Evolutionary conservation across 371 early-diverging fungal genomes (phyloP), one percentile per base, ranked within the genome.

Genomic region (Umbelopsis sp.): DNA sequence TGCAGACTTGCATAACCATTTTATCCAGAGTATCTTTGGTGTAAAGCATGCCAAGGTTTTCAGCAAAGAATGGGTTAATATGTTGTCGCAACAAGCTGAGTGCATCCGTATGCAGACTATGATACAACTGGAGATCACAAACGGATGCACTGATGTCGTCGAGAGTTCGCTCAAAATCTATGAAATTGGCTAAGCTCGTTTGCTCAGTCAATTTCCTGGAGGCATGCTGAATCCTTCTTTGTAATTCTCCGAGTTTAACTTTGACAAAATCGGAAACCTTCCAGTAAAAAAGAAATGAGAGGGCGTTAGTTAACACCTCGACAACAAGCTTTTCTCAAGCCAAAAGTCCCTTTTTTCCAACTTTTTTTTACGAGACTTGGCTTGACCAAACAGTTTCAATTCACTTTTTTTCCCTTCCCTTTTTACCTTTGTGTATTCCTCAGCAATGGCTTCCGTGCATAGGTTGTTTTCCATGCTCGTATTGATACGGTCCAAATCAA

Each of bases 221-320:
- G 18, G 57, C 37, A 32, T 57, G 18, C 57, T 57, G 29, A 29
- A 57, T 57, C 18, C 57, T 24, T 35, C 57, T 57, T 32, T 57
- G 57, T 57, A 57, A 57, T 57, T 57, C 57, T 57, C 57, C 57
- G 57, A 57, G 57, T n/a, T 57, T 57, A 12, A 57, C 57, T 57
- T 35, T 57, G 57, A 57, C 29, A 57, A 57, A 57, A 9, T 57
- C 57, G 57, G 57, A 57, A 25, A 57, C 57, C 57, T 57, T 16
- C 29, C 29, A 51, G 52, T 22, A 22, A 51, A 51, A 51, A 12
- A 16, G 16, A 35, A 35, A 35, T 2, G 9, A n/a, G 7, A 18
- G 32, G 57, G 35, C 57, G 57, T 57, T 35, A 12, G 35, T 12
- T 12, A 35, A 35, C 35, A 29, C 57, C 11, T 35, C 10, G 29